Base-by-base conservation (phyloP, 2,329 filamentous ascomycete species). In the Aureobasidium pullulans region DNA sequence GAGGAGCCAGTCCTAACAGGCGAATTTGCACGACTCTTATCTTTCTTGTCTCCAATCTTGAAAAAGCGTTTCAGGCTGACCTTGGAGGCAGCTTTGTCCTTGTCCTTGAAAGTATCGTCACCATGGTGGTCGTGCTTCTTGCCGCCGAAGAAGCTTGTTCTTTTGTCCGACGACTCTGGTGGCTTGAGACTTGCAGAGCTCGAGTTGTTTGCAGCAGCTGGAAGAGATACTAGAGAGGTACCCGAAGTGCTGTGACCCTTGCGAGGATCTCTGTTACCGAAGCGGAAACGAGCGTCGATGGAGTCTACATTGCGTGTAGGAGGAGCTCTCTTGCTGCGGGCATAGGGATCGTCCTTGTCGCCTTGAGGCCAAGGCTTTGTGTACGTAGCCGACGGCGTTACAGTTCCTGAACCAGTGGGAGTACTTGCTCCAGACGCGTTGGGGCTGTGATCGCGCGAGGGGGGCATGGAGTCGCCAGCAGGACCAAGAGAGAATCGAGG, bases 11-110 rank as follows among this genome's bases (percentile, higher is more conserved):
- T 65, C 37, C 60, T 63, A n/a, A 58, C 61, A 28, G 66, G 65
- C 4, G 68, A 60, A 61, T 34, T 43, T 34, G 67, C 37, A 62
- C 68, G 37, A 62, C 67, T 53, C 43, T 63, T 62, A 31, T 81
- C 77, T 67, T 87, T 86, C 62, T 80, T 74, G 65, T 82, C 76
- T 56, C 87, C 84, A 62, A 90, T 85, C 73, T 87, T 94, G 79
- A 99, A 96, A 72, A 99, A 99, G n/a, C 94, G 84, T 76, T 96
- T 96, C 62, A 99, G 75, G 67, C 97, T 93, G 3, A 89, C 87
- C 88, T 97, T 97, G 5, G 94, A 96, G 23, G 88, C 85, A 2
- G 65, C 64, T 42, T 68, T 60, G 40, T 63, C 65, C 53, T 81
- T 79, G 19, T 71, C 75, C 43, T 71, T 69, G 64, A 64, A 57